Percentiles rank a stretch among this genome's conserved stretches.
Evolutionary conservation across 2,329 filamentous ascomycete species (phyloP).

Genomic region (Colletotrichum sp.): DNA sequence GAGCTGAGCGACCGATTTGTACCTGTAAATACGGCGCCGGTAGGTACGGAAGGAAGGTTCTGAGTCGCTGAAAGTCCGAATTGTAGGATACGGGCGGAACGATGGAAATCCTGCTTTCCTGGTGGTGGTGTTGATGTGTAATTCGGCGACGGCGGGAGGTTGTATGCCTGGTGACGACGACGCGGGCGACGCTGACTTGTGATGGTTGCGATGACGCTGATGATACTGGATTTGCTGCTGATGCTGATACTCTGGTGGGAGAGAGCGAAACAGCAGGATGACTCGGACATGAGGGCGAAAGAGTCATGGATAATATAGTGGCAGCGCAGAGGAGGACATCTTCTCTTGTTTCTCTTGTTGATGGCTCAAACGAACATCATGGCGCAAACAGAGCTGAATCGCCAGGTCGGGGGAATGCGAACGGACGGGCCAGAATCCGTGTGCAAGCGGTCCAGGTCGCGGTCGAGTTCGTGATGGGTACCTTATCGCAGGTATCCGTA

Average conservation of each 20-base stretch:
- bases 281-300: conserved; percentile 4
- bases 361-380: background rate
- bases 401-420: conserved; percentile 3
- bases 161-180: background rate
- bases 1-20: background rate
- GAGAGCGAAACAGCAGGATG: conserved; percentile 8
- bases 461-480: background rate
- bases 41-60: background rate
- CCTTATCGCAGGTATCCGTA: background rate
- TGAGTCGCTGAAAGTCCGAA: background rate
- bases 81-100: background rate
- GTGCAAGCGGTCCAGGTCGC: conserved; percentile 6
- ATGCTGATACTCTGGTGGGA: background rate
- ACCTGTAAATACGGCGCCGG: background rate
- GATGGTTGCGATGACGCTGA: conserved; percentile 13
- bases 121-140: background rate
- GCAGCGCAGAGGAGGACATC: background rate
- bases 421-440: conserved; percentile 6
- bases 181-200: background rate
- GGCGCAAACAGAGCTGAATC: conserved; percentile 13
- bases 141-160: background rate
- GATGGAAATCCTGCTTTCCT: conserved; percentile 10
- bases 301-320: conserved; percentile 15
- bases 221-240: background rate
- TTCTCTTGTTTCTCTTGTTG: background rate